Evolutionary conservation across 768 basidiomycete genomes (phyloP), one percentile per base, ranked within the genome.

Genomic region (Holtermanniella nyarrowii): DNA sequence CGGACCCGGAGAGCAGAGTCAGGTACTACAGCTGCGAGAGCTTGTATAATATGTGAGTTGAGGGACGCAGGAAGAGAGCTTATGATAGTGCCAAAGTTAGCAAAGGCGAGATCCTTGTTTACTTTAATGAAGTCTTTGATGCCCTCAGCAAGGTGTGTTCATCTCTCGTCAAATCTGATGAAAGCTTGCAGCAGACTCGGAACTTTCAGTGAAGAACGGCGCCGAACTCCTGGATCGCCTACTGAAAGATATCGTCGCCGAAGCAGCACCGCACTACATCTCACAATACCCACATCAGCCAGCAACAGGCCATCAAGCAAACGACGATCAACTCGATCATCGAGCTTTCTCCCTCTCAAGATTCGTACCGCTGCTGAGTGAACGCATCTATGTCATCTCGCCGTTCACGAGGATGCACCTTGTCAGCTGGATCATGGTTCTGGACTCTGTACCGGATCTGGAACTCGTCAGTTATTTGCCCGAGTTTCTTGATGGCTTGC

Each of bases 51-150:
- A 91, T 99, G 57, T 62, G 42, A 48, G 59, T 5, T 16, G 23
- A 16, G 39, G n/a, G 25, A 13, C 22, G 23, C 14, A 21, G 18
- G 22, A 20, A 45, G 11, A 16, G 18, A 44, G 44, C 57, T 58
- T 21, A 58, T 48, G 39, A n/a, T 49, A 61, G 65, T 14, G 66
- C 65, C 10, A 74, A 76, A 72, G 91, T 95, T 14, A 93, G 90
- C 26, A 93, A 95, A 63, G 95, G 93, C 37, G 93, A 96, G 71
- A 84, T 97, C 26, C 75, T 99, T 52, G 82, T 96, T 13, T 95
- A 91, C 69, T 99, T 96, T 76, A 99, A 99, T 66, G 89, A 91
- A 52, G 88, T 97, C 50, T 99, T 99, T 62, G 95, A 97, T 72
- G 85, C 90, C 1, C 77, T 97, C 55, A 90, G 88, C 77, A 97